Evolutionary conservation across 305 asterid genomes (phyloP), one percentile per base, ranked within the genome.

Genomic region (Nicotiana rustica): DNA sequence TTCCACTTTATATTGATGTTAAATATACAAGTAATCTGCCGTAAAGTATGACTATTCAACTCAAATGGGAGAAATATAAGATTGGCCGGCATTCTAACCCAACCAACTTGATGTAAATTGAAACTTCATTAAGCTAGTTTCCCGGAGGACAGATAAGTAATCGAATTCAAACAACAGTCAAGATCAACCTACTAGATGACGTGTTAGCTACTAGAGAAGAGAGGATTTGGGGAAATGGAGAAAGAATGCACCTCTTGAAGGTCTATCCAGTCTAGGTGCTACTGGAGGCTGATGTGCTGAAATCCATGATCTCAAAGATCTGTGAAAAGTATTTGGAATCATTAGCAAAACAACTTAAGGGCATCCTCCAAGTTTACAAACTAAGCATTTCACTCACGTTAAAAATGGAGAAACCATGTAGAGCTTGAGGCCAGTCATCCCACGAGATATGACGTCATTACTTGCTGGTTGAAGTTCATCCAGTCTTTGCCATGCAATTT

Each of bases 401-500:
- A 96, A 79, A 89, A 96, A 96, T 14, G 98, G 99, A 88, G 98
- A 95, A 82, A 96, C 99, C 99, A 96, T 96, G 86, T 96, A 96
- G 67, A 96, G 98, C 93, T 96, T 96, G 83, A 95, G 92, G 79
- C 98, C 99, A 12, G 93, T 91, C 67, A 88, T 80, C 77, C 97
- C 93, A 71, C 99, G 98, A 84, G 99, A 96, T 86, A 96, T 96
- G 85, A 96, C 98, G 41, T 96, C 98, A 8, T 84, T 89, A 85
- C 89, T 95, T 84, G 94, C 93, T 60, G 95, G 90, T 75, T 86
- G 96, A 88, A 96, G 94, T 81, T 96, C 98, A 83, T 93, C 97
- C 86, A 95, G 88, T 78, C 98, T 91, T 19, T 93, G 98, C 99
- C 99, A 96, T 35, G 98, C 98, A 85, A 96, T 96, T 92, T 96